Evolutionary conservation across 768 basidiomycete species (phyloP), one percentile per base, ranked within the genome.

Genomic region (Rhodotorula paludigena): DNA sequence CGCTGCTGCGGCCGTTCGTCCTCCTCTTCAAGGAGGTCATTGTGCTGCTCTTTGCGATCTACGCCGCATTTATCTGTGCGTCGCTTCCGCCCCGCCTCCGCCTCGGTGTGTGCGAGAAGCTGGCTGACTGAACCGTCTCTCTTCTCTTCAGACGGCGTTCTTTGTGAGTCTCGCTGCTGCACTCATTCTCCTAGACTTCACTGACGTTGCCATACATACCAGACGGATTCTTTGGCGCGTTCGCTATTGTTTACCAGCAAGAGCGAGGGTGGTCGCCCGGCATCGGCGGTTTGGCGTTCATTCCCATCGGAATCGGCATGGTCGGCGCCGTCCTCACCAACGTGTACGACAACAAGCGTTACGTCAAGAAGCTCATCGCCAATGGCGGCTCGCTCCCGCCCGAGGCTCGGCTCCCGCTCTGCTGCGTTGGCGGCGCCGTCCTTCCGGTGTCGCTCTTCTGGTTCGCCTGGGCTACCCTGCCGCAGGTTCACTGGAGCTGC

Each of bases 401-500:
- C 5, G 81, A 81, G 63, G 78, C 80, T n/a, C 76, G 81, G 38
- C 73, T 81, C 1, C 77, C 76, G 1, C 72, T 78, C 0, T 77
- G 79, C 28, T 75, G 78, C n/a, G 57, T 80, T 72, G 80, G 78
- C 16, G 78, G 76, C 38, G 55, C 77, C n/a, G 52, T 78, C 15
- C 71, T 81, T 1, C 78, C 79, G 42, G 66, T 79, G 56, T 73
- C 74, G 12, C 67, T 76, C 5, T 73, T 69, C 57, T 57, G 57
- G 57, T 76, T 74, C 57, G 71, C 71, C 1, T 74, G 67, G 67
- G 69, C 70, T 8, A 57, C 64, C 57, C 38, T 32, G 33, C 32
- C 41, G 7, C 54, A 66, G 12, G 74, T 86, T 0, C 87, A 84
- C 74, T 88, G 85, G 84, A 83, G 86, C 63, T 84, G 85, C 5